Evolutionary conservation across 371 early-diverging fungal genomes (phyloP), one percentile per base, ranked within the genome.

Genomic region (Mucor mucedo): DNA sequence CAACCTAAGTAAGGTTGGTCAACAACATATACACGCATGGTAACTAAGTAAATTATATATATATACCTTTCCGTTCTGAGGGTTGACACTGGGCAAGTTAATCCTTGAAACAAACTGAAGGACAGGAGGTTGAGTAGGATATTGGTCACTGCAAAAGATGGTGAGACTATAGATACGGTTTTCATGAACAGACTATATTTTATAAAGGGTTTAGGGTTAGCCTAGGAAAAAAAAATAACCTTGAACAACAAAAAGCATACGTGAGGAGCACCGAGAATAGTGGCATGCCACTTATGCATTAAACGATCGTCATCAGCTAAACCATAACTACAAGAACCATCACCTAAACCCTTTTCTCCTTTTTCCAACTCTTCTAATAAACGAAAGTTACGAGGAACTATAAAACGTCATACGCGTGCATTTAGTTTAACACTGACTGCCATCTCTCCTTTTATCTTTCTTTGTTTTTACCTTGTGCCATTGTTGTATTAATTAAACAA

Each of bases 301-400:
- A 91, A 80, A 75, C 96, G 94, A 61, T 96, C 98, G 32, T 87
- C 83, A 69, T 95, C 90, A 27, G 89, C 87, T 55, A 98, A 84
- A 42, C 98, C 98, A 77, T 97, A 98, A 73, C 91, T 92, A 79
- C 92, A 91, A 45, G 93, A 89, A 13, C 96, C 96, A 77, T 97
- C 97, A 56, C 97, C 96, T 73, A 93, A 88, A 35, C 95, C 97
- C 83, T 97, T 98, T 73, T 98, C 98, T 60, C 96, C 96, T 75
- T 94, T 94, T 77, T 98, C 98, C 45, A 98, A 89, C 78, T 98
- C 98, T 75, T 95, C 97, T 49, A 98, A 83, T 62, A 98, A 89
- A 67, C 93, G 89, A 77, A 98, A 98, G 80, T 95, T 98, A 66
- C 98, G 91, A 60, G 98, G 98, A 68, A 96, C 94, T 93, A 71